Evolutionary conservation across 306 rosid genomes (phyloP), one percentile per base, ranked within the genome.

Genomic region (Quercus dentata): DNA sequence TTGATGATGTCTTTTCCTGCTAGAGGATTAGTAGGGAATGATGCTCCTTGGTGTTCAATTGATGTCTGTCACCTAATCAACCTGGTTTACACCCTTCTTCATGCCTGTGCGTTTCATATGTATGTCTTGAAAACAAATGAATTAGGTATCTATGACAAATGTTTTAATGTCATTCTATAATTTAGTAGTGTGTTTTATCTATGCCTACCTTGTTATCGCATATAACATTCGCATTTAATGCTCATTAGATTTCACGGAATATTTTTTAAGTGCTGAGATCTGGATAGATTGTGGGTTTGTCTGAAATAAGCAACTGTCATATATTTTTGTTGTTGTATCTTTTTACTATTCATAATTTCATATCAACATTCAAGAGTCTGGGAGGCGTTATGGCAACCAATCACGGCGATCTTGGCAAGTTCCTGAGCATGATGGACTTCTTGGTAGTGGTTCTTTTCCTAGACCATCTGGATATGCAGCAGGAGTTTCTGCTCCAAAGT

Each of bases 401-500:
- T 78, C 97, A 74, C 86, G 88, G 52, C 91, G 88, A 72, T 69
- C 99, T 82, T 83, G 86, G 88, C 98, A 93, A 87, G 91, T 84
- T 80, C 98, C 94, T 65, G 99, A 95, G 87, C 99, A 95, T 82
- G 99, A 95, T 83, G 99, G 99, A 54, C 99, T 95, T 85, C 93
- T 95, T 17, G 99, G 99, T 28, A 95, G 99, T 87, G 99, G 99
- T 71, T 91, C 99, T 78, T 92, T 90, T 87, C 96, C 97, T 49
- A 90, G 98, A 76, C 94, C 94, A 76, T 70, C 97, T 72, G 99
- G 98, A 72, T 87, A 73, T 90, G 80, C 90, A 2, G 82, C 96
- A 35, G 98, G 93, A 58, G 63, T 76, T 73, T 86, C 94, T 3
- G 91, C 88, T 78, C 78, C 93, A 4, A 95, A 95, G 76, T 79